Base-by-base conservation (phyloP, 116 monocot genomes). In the Trichopus zeylanicus region DNA sequence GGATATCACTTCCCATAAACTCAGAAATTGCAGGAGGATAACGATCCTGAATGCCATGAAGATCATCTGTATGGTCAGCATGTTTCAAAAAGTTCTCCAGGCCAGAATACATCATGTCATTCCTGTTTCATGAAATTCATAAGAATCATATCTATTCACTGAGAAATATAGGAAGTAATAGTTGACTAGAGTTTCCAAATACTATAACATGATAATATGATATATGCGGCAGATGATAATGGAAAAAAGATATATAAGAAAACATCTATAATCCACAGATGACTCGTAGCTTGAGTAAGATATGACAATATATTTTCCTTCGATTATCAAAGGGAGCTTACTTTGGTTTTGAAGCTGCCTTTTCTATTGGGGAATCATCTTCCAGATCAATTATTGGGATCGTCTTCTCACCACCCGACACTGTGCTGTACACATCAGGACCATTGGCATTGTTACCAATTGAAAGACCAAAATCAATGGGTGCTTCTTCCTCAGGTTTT, bases 1-100 rank as follows among this genome's bases (percentile, higher is more conserved):
- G 55, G 19, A 89, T 80, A 70, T 89, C 89, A 81, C 51, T 46
- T 57, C 77, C 85, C 32, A 82, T 66, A 46, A 82, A 79, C 27
- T 81, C 91, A 56, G 86, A 70, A 56, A 85, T 53, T 32, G 59
- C 64, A 30, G 86, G 80, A 61, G 48, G 51, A 51, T 91, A 91
- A 27, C 71, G 70, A 73, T 86, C 86, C 67, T 72, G 86, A 56
- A 83, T 86, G 18, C 63, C 68, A 73, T 64, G 67, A 34, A 86
- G 74, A 66, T 75, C 86, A 66, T 65, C 86, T 38, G 64, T 31
- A 75, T 72, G 67, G 13, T 59, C 73, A 8, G 56, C 31, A 13
- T 74, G 73, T 60, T 73, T 75, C 73, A 86, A 42, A 56, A 80
- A 74, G 56, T 65, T 77, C 27, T 83, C 82, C 25, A 85, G 56